phyloP scores from a whole-genome alignment of 805 yeast genomes.

The Lipomyces spencermartinsiae region DNA sequence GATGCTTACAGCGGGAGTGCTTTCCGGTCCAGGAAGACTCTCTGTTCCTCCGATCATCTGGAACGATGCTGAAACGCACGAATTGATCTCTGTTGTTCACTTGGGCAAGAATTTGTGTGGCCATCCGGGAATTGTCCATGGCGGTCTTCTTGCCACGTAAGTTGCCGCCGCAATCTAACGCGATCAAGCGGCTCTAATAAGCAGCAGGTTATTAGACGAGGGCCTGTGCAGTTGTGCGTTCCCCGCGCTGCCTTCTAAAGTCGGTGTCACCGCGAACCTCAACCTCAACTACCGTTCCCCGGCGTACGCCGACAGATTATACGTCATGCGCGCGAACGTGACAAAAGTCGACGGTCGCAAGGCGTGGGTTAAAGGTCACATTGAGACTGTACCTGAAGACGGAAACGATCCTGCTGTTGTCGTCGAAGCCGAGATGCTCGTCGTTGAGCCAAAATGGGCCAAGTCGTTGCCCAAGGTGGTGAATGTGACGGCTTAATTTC shows the following conservation, averaged over 20 bases:
- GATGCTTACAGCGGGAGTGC: slow-evolving; percentile 56
- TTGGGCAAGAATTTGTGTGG: slow-evolving; percentile 71
- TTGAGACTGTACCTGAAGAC: slow-evolving; percentile 54
- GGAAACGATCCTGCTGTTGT: slow-evolving; percentile 36
- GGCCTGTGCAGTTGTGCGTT: slow-evolving; percentile 86
- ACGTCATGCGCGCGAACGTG: slow-evolving; percentile 72
- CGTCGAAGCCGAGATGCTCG: slow-evolving; percentile 46
- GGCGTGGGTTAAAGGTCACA: slow-evolving; percentile 73
- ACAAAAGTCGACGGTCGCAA: slow-evolving; percentile 75
- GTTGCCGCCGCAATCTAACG: neutral
- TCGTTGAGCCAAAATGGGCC: slow-evolving; percentile 51
- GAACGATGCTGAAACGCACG: slow-evolving; percentile 54
- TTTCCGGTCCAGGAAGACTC: slow-evolving; percentile 79
- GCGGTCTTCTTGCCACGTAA: slow-evolving; percentile 78
- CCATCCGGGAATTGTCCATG: slow-evolving; percentile 77
- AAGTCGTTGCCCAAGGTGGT: slow-evolving; percentile 38
- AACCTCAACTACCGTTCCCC: slow-evolving; percentile 65
- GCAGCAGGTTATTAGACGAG: slow-evolving; percentile 70
- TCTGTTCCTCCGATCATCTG: slow-evolving; percentile 75
- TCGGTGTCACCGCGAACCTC: slow-evolving; percentile 89
- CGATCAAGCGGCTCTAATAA: neutral
- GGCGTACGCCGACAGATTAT: slow-evolving; percentile 65
- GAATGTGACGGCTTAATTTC: neutral
- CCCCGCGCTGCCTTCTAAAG: slow-evolving; percentile 72
- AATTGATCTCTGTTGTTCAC: slow-evolving; percentile 69